phyloP scores from a whole-genome alignment of 441 rosid genomes.

The Erodium texanum region DNA sequence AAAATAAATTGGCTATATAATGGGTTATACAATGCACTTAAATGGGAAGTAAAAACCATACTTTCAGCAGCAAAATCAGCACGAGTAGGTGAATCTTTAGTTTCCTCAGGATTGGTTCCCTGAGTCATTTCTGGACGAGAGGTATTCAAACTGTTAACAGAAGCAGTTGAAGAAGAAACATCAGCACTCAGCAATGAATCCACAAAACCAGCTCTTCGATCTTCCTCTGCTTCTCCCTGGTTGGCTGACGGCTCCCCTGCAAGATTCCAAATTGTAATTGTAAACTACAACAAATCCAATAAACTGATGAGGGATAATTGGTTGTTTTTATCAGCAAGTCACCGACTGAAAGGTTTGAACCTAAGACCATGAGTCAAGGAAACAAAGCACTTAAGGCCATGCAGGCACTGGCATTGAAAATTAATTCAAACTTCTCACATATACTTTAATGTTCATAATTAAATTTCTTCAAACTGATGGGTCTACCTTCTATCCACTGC shows the following conservation, averaged over 20 bases:
- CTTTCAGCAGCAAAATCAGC: constrained; percentile 34
- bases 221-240: constrained; percentile 45
- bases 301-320: too few relatives aligned
- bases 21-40: constrained; percentile 9
- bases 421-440: neutral
- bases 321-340: too few relatives aligned
- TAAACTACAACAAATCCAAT: constrained; percentile 8
- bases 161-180: constrained; percentile 25
- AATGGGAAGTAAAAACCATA: constrained; percentile 25
- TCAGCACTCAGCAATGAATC: constrained; percentile 49
- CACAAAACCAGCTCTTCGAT: constrained; percentile 72
- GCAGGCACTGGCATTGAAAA: neutral
- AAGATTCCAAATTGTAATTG: constrained; percentile 17
- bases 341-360: neutral
- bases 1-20: constrained; percentile 10
- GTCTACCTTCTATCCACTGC: constrained; percentile 71
- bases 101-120: constrained; percentile 28
- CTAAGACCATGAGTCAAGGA: neutral
- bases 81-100: constrained; percentile 20
- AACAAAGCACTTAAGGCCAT: neutral
- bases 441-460: constrained; percentile 3
- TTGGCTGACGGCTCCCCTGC: constrained; percentile 47
- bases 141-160: constrained; percentile 19
- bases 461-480: constrained; percentile 10
- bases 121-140: constrained; percentile 26